Conservation (phyloP, 805 yeast genomes). For the Priceomyces castillae region DNA sequence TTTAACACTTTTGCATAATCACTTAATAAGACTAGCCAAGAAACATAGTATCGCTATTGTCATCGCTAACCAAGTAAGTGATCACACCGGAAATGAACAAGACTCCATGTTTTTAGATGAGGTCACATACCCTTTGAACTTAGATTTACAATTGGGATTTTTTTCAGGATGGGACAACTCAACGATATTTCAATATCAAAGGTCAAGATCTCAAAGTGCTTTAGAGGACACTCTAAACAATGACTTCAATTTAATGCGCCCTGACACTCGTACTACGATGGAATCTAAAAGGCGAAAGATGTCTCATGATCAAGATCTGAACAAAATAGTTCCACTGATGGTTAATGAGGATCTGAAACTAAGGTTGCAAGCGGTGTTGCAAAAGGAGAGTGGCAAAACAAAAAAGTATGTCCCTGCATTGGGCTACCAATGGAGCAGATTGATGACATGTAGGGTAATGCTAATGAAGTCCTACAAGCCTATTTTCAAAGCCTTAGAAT, state of each 20-base stretch:
- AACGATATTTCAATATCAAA: conserved; percentile 21
- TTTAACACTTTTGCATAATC: conserved; percentile 42
- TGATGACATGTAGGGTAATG: conserved; percentile 23
- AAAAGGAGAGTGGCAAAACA: conserved; percentile 9
- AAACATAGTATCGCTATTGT: conserved; percentile 57
- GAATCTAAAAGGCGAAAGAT: background rate
- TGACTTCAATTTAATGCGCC: no score
- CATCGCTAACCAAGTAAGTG: conserved; percentile 79
- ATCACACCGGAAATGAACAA: conserved; percentile 37
- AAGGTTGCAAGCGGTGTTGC: background rate
- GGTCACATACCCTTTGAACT: conserved; percentile 33
- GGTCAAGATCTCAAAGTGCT: background rate
- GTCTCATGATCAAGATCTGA: background rate
- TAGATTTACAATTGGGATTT: conserved; percentile 70
- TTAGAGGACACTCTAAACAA: background rate
- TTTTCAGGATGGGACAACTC: conserved; percentile 70
- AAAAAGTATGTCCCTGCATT: conserved; percentile 28
- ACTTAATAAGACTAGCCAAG: conserved; percentile 48
- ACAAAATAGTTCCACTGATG: no score
- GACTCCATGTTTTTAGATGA: conserved; percentile 5
- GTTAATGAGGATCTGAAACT: no score
- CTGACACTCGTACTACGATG: background rate
- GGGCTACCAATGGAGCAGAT: conserved; percentile 33
- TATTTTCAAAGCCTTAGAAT: conserved; percentile 6
- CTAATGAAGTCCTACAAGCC: conserved; percentile 31